Percentiles rank a stretch among this genome's conserved stretches.
phyloP scores from a whole-genome alignment of 2,329 filamentous ascomycete species.

The Neoascochyta sp. region DNA sequence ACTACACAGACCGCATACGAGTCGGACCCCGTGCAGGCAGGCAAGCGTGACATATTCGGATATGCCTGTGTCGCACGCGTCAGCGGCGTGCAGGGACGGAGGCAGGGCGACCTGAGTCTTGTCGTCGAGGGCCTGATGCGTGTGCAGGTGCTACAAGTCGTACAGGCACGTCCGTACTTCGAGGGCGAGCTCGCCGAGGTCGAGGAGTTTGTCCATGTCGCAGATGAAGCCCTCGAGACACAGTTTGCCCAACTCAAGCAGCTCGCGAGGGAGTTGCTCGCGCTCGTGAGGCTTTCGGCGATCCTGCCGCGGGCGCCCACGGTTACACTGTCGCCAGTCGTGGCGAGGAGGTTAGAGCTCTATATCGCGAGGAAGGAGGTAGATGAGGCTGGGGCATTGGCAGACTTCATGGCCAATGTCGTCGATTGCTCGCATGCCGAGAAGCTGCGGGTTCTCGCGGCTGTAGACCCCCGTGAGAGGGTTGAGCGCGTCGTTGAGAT shows the following conservation, averaged over 20 bases:
- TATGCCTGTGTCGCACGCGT: slow-evolving; percentile 68
- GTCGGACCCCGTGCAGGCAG: slow-evolving; percentile 46
- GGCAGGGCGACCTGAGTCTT: slow-evolving; percentile 64
- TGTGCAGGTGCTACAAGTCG: slow-evolving; percentile 69
- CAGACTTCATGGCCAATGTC: slow-evolving; percentile 96
- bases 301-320: slow-evolving; percentile 69
- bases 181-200: slow-evolving; percentile 73
- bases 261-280: slow-evolving; percentile 79
- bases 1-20: slow-evolving; percentile 45
- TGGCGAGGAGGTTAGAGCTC: slow-evolving; percentile 79
- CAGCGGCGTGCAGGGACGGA: slow-evolving; percentile 47
- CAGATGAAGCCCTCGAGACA: slow-evolving; percentile 56
- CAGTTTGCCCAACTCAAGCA: slow-evolving; percentile 79
- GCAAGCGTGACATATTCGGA: slow-evolving; percentile 65
- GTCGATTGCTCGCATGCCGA: slow-evolving; percentile 86
- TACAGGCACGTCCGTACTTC: slow-evolving; percentile 78
- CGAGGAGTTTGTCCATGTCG: slow-evolving; percentile 56
- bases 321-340: slow-evolving; percentile 70
- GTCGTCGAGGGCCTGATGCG: slow-evolving; percentile 82
- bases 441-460: slow-evolving; percentile 81
- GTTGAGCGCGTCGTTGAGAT: slow-evolving; percentile 80
- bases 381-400: slow-evolving; percentile 76
- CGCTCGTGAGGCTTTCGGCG: slow-evolving; percentile 77
- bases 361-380: slow-evolving; percentile 82
- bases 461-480: slow-evolving; percentile 72